These are phyloP conservation scores for Porogramme epimiltina DNA, from an alignment of 1,284 basidiomycete genomes.

Conservation along the genomic window DNA sequence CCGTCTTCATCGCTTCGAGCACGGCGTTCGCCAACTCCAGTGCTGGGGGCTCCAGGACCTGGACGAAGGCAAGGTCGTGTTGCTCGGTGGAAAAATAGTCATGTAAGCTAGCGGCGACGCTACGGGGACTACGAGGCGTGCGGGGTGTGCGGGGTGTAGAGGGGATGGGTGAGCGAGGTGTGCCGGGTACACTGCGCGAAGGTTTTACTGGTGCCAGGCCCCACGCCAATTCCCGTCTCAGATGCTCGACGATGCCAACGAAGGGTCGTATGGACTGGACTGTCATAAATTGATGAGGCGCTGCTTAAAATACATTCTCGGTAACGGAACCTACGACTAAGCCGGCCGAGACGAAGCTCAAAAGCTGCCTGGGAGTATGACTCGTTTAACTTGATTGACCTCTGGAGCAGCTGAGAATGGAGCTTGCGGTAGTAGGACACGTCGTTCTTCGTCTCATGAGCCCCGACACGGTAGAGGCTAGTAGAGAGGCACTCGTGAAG, in stretches of 20 bases:
- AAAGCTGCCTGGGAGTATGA: slow-evolving; percentile 49
- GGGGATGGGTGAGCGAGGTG: slow-evolving; percentile 4
- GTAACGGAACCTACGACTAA: slow-evolving; percentile 38
- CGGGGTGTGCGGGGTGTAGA: background rate
- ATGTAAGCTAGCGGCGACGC: slow-evolving; percentile 9
- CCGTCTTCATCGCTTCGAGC: slow-evolving; percentile 36
- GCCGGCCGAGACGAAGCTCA: slow-evolving; percentile 47
- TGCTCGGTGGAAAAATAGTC: slow-evolving; percentile 8
- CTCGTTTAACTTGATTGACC: slow-evolving; percentile 43
- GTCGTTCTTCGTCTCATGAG: slow-evolving; percentile 19
- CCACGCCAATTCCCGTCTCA: slow-evolving; percentile 50
- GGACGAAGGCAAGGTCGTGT: slow-evolving; percentile 21
- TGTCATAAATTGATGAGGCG: slow-evolving; percentile 15
- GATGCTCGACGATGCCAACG: slow-evolving; percentile 44
- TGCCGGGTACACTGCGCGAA: slow-evolving; percentile 8
- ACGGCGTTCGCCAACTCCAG: slow-evolving; percentile 38
- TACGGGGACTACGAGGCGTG: slow-evolving; percentile 14
- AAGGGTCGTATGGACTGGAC: slow-evolving; percentile 49
- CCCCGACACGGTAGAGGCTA: slow-evolving; percentile 32
- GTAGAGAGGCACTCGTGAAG: slow-evolving; percentile 39
- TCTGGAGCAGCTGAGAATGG: slow-evolving; percentile 36
- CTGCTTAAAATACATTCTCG: too few species aligned
- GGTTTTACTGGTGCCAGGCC: slow-evolving; percentile 37
- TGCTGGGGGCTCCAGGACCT: slow-evolving; percentile 34
- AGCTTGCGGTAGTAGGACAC: slow-evolving; percentile 26